phyloP scores from a whole-genome alignment of 805 yeast genomes.

The Sungouiozyma intestinalis region DNA sequence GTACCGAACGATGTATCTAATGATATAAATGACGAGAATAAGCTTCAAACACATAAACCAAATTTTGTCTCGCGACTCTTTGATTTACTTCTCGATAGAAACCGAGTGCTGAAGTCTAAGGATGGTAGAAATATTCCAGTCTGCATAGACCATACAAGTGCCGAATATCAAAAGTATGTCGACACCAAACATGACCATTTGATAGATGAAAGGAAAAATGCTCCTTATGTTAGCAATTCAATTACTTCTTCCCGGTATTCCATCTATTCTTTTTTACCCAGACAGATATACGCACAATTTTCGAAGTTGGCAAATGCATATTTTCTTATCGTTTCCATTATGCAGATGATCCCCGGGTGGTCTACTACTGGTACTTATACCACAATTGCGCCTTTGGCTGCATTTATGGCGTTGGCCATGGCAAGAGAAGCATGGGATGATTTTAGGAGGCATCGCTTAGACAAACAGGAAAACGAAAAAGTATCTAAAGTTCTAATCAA shows the following conservation, averaged over 20 bases:
- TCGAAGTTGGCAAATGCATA: conserved; percentile 88
- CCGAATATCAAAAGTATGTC: conserved; percentile 12
- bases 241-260: conserved; percentile 86
- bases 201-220: conserved; percentile 55
- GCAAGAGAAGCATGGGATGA: conserved; percentile 92
- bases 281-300: conserved; percentile 83
- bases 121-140: conserved; percentile 75
- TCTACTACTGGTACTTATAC: conserved; percentile 94
- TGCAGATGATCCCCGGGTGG: conserved; percentile 96
- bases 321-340: conserved; percentile 77
- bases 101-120: conserved; percentile 41
- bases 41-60: background rate
- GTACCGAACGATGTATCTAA: conserved; percentile 5
- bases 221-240: conserved; percentile 52
- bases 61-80: conserved; percentile 7
- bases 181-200: conserved; percentile 25
- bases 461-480: conserved; percentile 71
- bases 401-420: conserved; percentile 83
- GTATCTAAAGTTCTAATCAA: conserved; percentile 30
- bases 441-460: conserved; percentile 75
- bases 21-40: conserved; percentile 4
- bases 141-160: conserved; percentile 32
- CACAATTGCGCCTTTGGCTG: conserved; percentile 77
- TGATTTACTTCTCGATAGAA: conserved; percentile 34
- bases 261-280: conserved; percentile 69